Evolutionary conservation across 352 stramenopile species (phyloP).

Genomic region (Phytophthora pisi): DNA sequence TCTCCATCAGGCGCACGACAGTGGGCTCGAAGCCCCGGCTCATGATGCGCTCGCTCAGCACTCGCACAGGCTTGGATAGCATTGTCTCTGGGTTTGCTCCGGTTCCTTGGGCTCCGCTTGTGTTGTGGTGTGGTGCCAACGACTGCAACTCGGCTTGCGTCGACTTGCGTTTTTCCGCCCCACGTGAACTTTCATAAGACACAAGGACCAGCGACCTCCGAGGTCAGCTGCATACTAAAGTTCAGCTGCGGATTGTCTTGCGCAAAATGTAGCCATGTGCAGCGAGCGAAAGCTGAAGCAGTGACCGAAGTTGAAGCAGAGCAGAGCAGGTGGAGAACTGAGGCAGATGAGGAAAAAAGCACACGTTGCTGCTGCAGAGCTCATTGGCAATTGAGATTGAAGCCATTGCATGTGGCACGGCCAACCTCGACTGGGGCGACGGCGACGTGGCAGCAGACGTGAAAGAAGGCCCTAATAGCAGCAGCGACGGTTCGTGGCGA

Average conservation of each 20-base stretch:
- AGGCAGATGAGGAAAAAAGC: background rate
- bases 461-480: background rate
- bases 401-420: conserved; percentile 1
- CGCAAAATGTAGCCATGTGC: conserved; percentile 28
- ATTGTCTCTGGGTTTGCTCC: conserved; percentile 17
- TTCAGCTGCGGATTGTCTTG: conserved; percentile 20
- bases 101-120: conserved; percentile 15
- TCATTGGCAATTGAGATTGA: conserved; percentile 16
- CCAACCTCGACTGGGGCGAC: background rate
- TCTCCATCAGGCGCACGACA: conserved; percentile 81
- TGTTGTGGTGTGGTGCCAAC: conserved; percentile 12
- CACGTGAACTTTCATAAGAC: conserved; percentile 17
- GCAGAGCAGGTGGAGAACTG: background rate
- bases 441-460: background rate
- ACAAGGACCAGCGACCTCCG: conserved; percentile 6
- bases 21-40: conserved; percentile 83
- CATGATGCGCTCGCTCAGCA: conserved; percentile 88
- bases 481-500: conserved; percentile 20
- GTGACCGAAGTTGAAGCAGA: conserved; percentile 23
- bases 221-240: conserved; percentile 32
- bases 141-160: conserved; percentile 17
- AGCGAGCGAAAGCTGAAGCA: conserved; percentile 4
- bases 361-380: conserved; percentile 3
- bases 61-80: conserved; percentile 66
- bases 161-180: conserved; percentile 19